These are phyloP conservation scores for Aspergillus nidulans DNA, from an alignment of 495 filamentous ascomycete species.

Conservation along the genomic window DNA sequence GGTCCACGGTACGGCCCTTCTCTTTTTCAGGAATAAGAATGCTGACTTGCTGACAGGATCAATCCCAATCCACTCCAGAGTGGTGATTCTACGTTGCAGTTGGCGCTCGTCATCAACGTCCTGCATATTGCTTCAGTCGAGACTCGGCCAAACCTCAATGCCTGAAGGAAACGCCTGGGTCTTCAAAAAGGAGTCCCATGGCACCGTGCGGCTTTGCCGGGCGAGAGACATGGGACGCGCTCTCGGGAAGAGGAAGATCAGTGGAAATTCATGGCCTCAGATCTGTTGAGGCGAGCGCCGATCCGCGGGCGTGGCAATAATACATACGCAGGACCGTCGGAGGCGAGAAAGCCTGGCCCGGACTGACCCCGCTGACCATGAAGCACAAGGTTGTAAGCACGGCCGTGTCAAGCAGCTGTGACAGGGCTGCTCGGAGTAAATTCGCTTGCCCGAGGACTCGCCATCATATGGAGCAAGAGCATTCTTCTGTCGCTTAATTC, in stretches of 20 bases:
- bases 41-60: too few species aligned
- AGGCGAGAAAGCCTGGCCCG: not conserved
- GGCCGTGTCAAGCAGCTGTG: slow-evolving; percentile 5
- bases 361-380: slow-evolving; percentile 15
- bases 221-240: slow-evolving; percentile 25
- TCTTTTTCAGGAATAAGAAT: not conserved
- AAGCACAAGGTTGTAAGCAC: slow-evolving; percentile 14
- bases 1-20: not conserved
- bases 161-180: not conserved
- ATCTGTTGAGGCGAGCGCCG: slow-evolving; percentile 19
- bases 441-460: not conserved
- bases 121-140: not conserved
- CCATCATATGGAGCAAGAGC: not conserved
- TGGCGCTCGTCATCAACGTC: not conserved
- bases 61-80: too few species aligned
- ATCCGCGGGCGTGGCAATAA: slow-evolving; percentile 21
- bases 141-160: not conserved
- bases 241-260: slow-evolving; percentile 37
- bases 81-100: too few species aligned
- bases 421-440: slow-evolving; percentile 10
- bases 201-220: slow-evolving; percentile 19
- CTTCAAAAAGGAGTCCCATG: slow-evolving; percentile 15
- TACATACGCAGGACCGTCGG: too few species aligned
- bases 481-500: not conserved
- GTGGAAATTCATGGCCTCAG: slow-evolving; percentile 27